Evolutionary conservation across 192 early-diverging fungal species (phyloP).

Genomic region (Dissophora ornata): DNA sequence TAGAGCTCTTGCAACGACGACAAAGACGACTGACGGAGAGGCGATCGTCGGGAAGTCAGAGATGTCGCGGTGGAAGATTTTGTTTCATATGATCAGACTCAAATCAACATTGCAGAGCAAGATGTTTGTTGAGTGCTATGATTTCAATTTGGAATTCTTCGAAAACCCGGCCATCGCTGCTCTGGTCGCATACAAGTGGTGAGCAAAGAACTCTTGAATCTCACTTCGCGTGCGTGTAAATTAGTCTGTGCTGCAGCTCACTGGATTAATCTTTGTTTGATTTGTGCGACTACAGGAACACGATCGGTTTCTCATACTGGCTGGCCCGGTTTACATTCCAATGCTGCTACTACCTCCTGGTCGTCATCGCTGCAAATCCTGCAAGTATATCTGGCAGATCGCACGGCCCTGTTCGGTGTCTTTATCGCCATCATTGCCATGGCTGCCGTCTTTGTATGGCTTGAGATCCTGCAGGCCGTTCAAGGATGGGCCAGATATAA

Average conservation of each 20-base stretch:
- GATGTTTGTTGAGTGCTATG: not conserved
- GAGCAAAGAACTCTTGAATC: no score
- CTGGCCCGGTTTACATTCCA: constrained; percentile 4
- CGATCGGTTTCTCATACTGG: constrained; percentile 11
- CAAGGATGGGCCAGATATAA: constrained; percentile 5
- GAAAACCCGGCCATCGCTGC: constrained; percentile 19
- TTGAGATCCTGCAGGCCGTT: constrained; percentile 13
- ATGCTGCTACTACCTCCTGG: constrained; percentile 14
- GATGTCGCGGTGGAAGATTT: constrained; percentile 1
- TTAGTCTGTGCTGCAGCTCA: constrained; percentile 7
- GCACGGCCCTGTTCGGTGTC: not conserved
- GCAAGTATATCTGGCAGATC: constrained; percentile 13
- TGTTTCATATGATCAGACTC: not conserved
- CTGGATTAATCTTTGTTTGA: not conserved
- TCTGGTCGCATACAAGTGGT: constrained; percentile 24
- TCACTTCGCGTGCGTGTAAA: no score
- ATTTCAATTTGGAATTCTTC: constrained; percentile 8
- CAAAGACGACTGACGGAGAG: no score
- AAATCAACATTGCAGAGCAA: not conserved
- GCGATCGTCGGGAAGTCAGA: no score
- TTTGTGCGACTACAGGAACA: constrained; percentile 14
- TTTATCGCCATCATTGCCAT: constrained; percentile 9
- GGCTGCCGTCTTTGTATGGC: constrained; percentile 6
- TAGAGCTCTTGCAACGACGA: no score
- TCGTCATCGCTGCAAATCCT: not conserved